phyloP scores from a whole-genome alignment of 257 asterid species.

The Primulina eburnea region DNA sequence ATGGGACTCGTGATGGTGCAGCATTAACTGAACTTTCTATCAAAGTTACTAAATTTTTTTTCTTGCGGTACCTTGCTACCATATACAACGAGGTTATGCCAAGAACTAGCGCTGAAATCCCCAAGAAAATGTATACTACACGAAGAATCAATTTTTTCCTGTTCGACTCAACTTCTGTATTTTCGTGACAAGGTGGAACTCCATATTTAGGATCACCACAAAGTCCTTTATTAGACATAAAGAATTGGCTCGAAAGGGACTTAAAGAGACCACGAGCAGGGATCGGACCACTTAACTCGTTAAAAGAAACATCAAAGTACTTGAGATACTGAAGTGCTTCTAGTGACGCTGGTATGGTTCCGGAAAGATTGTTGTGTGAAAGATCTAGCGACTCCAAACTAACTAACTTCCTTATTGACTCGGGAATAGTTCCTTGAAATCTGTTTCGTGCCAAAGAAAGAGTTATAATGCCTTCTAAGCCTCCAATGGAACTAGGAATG shows the following conservation, averaged over 20 bases:
- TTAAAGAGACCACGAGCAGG: conserved; percentile 28
- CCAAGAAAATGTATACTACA: neutral
- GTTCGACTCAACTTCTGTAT: neutral
- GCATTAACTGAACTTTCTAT: neutral
- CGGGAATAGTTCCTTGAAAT: conserved; percentile 27
- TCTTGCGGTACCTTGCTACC: neutral
- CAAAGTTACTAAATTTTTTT: neutral
- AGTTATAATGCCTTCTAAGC: neutral
- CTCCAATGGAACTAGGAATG: conserved; percentile 19
- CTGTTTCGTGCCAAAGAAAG: conserved; percentile 25
- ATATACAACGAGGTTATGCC: neutral
- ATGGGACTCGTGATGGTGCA: conserved; percentile 16
- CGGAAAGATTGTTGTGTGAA: conserved; percentile 29
- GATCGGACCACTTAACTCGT: conserved; percentile 25
- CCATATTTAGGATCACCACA: conserved; percentile 28
- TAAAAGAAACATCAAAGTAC: conserved; percentile 31
- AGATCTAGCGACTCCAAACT: conserved; percentile 18
- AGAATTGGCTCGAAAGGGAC: conserved; percentile 10
- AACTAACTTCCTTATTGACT: conserved; percentile 15
- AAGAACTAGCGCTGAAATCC: neutral
- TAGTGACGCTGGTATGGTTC: conserved; percentile 26
- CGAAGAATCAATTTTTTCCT: neutral
- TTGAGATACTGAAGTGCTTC: conserved; percentile 22
- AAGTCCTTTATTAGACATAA: conserved; percentile 23
- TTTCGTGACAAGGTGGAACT: conserved; percentile 15